phyloP scores from a whole-genome alignment of 179 eudicot genomes.

The Actinidia arguta region DNA sequence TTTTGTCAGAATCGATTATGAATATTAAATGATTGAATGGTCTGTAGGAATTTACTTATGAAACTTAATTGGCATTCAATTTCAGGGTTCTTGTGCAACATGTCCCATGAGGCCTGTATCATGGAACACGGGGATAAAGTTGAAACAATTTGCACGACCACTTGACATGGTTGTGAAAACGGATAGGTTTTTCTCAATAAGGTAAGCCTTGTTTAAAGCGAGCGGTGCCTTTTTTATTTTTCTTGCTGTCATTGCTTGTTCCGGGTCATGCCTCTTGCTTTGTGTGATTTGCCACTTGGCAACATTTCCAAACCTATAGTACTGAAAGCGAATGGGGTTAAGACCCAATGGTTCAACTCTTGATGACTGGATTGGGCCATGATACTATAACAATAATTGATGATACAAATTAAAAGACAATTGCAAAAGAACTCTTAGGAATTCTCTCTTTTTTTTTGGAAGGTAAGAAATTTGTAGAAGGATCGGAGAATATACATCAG shows the following conservation, averaged over 20 bases:
- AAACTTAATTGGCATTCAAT: not conserved
- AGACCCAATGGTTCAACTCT: not conserved
- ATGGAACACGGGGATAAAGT: constrained; percentile 23
- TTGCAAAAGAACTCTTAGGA: not conserved
- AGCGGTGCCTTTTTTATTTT: not conserved
- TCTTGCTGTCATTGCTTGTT: not conserved
- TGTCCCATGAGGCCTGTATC: constrained; percentile 25
- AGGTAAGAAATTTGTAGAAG: no score
- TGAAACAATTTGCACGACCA: constrained; percentile 13
- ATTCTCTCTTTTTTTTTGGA: not conserved
- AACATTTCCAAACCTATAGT: not conserved
- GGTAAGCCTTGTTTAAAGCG: constrained; percentile 34
- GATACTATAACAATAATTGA: no score
- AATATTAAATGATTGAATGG: not conserved
- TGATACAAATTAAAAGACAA: no score
- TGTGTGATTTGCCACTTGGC: not conserved
- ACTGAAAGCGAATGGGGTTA: not conserved
- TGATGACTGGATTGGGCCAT: not conserved
- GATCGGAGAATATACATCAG: no score
- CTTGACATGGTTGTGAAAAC: constrained; percentile 20
- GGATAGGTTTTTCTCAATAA: constrained; percentile 15
- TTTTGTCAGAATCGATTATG: not conserved
- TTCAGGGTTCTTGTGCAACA: constrained; percentile 31
- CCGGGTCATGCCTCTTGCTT: not conserved
- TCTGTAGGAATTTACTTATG: not conserved